Base-by-base conservation (phyloP, 305 asterid species). In the Solanum hybrid region DNA sequence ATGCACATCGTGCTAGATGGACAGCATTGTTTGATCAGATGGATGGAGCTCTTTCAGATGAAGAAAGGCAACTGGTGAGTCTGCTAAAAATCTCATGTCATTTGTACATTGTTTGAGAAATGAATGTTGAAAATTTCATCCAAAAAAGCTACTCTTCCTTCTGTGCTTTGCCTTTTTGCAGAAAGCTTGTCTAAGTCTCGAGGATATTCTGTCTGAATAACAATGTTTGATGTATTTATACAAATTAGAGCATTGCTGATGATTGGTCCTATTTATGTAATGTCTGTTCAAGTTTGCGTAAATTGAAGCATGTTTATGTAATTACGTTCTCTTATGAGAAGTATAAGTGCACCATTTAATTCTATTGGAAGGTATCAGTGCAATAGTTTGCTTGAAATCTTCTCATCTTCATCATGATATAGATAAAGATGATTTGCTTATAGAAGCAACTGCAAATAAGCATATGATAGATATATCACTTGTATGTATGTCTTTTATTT, bases 41-140 rank as follows among this genome's bases (percentile, higher is more conserved):
- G 98, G 98, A 95, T 51, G 92, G 89, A 87, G 91, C 98, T 64
- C 97, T 97, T 77, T 91, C 95, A 22, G 98, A 95, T 90, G 99
- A 97, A 94, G 99, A 97, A 92, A 92, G 87, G 77, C 94, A 94
- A 73, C 92, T 97, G 94, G 99, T 97, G 91, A 92, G 94, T 92
- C 81, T 36, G 42, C 69, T 33, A 42, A 20, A 64, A 89, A 33
- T 89, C 76, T 31, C 34, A 16, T 83, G 71, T 46, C 39, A 46
- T 28, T 18, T 46, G 6, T 83, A 42, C 73, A 5, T 42, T 83
- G 71, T 29, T 82, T 42, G 73, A 83, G 73, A 83, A 83, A 46
- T 46, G 18, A 84, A 51, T 20, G 88, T 57, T 51, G 88, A 57
- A 18, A 29, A 57, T n/a, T 31, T 46, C 75, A 84, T 51, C 36